These are phyloP conservation scores for Saccharomyces cerevisiae DNA, from an alignment of 805 yeast genomes.

Conservation along the genomic window DNA sequence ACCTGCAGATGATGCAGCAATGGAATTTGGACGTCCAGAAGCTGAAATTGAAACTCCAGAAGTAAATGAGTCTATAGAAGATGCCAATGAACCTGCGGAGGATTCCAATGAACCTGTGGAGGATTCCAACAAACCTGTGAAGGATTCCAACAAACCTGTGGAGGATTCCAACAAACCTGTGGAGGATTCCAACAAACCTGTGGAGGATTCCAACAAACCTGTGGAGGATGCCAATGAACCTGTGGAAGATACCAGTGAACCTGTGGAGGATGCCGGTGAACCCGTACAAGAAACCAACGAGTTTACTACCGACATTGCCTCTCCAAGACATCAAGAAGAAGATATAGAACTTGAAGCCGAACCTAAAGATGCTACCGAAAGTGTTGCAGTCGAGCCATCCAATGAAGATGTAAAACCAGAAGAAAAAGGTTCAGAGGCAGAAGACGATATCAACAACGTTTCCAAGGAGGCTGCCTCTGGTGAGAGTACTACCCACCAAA, in stretches of 20 bases:
- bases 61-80: neutral
- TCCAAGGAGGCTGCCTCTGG: neutral
- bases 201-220: neutral
- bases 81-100: neutral
- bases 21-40: neutral
- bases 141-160: no score
- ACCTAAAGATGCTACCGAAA: neutral
- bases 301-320: neutral
- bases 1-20: neutral
- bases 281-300: neutral
- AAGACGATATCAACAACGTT: neutral
- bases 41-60: neutral
- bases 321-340: neutral
- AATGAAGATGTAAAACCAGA: conserved; percentile 1
- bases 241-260: neutral
- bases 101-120: neutral
- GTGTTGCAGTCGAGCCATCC: neutral
- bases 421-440: neutral
- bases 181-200: no score
- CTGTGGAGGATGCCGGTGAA: neutral
- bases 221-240: neutral
- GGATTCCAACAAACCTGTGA: neutral
- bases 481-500: neutral
- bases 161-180: neutral
- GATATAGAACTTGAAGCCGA: neutral